A percentile compares a stretch with the other conserved stretches of the same genome.
phyloP scores from a whole-genome alignment of 352 stramenopile species.

The Globisporangium irregulare region DNA sequence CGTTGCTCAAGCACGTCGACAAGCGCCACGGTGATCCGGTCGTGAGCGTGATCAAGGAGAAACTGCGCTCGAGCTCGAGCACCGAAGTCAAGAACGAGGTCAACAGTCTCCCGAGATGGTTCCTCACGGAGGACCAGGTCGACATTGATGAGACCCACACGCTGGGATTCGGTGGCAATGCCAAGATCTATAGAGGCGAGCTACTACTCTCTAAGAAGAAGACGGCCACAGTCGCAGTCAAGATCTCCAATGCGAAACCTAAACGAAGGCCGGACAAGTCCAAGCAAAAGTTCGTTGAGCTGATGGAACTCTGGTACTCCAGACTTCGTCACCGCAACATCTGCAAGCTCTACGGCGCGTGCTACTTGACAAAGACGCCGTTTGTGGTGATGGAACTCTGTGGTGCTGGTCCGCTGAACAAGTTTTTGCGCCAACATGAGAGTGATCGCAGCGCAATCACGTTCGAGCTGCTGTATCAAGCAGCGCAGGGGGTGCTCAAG shows the following conservation, averaged over 20 bases:
- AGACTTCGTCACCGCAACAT: not conserved
- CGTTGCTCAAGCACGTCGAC: slow-evolving; percentile 3
- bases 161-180: slow-evolving; percentile 1
- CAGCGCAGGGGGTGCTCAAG: not conserved
- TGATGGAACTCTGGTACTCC: not conserved
- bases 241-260: not conserved
- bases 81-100: not conserved
- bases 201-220: not conserved
- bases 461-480: not conserved
- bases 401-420: not conserved
- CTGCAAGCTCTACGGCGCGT: slow-evolving; percentile 3
- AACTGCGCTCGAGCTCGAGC: not conserved
- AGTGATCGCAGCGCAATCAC: not conserved
- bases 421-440: not conserved
- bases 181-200: not conserved
- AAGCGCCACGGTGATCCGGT: not conserved
- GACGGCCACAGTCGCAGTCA: not conserved
- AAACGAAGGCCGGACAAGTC: not conserved
- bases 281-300: slow-evolving; percentile 1
- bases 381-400: slow-evolving; percentile 8
- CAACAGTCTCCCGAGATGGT: not conserved
- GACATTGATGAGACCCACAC: not conserved
- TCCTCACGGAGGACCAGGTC: slow-evolving; percentile 1
- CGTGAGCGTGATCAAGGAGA: not conserved
- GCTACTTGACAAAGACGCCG: slow-evolving; percentile 1